These are phyloP conservation scores for Anaeromyces robustus DNA, from an alignment of 192 early-diverging fungal species.

Conservation along the genomic window DNA sequence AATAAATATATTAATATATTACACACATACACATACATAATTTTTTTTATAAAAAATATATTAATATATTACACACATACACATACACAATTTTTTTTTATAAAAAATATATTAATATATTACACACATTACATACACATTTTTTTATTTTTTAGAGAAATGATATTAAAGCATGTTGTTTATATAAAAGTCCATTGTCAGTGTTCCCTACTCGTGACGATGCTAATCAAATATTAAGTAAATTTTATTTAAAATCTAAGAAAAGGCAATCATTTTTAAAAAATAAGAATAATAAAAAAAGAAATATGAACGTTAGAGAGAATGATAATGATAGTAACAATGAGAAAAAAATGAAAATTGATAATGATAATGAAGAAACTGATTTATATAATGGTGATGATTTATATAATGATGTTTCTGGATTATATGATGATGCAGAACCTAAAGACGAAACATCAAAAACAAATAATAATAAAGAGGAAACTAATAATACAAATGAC, in stretches of 20 bases:
- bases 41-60: too few relatives aligned
- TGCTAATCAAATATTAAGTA: slow-evolving; percentile 1
- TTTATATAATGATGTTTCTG: neutral
- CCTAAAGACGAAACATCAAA: neutral
- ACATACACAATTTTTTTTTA: too few relatives aligned
- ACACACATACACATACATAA: too few relatives aligned
- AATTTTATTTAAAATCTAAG: neutral
- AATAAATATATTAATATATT: too few relatives aligned
- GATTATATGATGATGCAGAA: neutral
- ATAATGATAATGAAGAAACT: neutral
- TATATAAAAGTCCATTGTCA: neutral
- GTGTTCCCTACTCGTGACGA: neutral
- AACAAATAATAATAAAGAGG: slow-evolving; percentile 18
- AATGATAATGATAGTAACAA: neutral
- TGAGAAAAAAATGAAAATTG: neutral
- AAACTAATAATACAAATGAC: slow-evolving; percentile 35
- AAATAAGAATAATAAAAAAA: neutral
- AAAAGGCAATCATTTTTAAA: neutral
- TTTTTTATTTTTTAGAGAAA: too few relatives aligned
- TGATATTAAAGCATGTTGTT: neutral
- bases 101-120: too few relatives aligned
- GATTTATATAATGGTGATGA: neutral
- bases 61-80: too few relatives aligned
- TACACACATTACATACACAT: too few relatives aligned
- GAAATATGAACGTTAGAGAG: neutral